Evolutionary conservation across 441 rosid genomes (phyloP), one percentile per base, ranked within the genome.

Genomic region (Euphorbia schlechtendalii): DNA sequence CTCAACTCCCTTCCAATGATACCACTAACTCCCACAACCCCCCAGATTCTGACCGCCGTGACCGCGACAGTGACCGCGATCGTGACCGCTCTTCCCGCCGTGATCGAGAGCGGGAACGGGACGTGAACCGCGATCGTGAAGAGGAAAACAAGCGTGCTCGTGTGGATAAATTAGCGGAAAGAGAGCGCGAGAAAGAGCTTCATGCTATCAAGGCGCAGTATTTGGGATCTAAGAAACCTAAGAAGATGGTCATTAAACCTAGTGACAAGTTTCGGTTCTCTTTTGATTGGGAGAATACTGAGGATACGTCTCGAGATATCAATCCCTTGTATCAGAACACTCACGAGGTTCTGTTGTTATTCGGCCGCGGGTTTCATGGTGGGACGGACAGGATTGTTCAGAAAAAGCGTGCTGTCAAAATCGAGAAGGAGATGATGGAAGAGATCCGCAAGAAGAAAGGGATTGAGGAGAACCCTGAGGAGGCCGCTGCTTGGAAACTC

Each of bases 321-420:
- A 90, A 88, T 74, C 32, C 73, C 22, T 80, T 90, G 65, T 88
- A 90, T 77, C 94, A 86, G 58, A 86, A 83, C 81, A 96, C 97
- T 76, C 95, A 92, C 60, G 97, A 92, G 74, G 97, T 97, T 40
- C 96, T 86, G 69, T 80, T 88, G 34, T 76, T 90, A 59, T 92
- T 89, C 20, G 96, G 96, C 3, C 75, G 97, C 54, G 96, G 98
- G 64, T 92, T 92, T 73, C 87, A 94, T 3, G 97, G 89, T 0
- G 98, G 97, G 0, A 90, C 90, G 90, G 98, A 92, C 68, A 72
- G 98, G 12, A 84, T 96, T 53, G 94, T 90, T 82, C 94, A 92
- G 90, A 92, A 92, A 74, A 92, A 86, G 69, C 84, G 86, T 12
- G 94, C 96, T 0, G 96, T 90, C 15, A 86, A 86, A 86, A 86